Conservation (phyloP, 345 rosid genomes). For the Rhodamnia argentea region DNA sequence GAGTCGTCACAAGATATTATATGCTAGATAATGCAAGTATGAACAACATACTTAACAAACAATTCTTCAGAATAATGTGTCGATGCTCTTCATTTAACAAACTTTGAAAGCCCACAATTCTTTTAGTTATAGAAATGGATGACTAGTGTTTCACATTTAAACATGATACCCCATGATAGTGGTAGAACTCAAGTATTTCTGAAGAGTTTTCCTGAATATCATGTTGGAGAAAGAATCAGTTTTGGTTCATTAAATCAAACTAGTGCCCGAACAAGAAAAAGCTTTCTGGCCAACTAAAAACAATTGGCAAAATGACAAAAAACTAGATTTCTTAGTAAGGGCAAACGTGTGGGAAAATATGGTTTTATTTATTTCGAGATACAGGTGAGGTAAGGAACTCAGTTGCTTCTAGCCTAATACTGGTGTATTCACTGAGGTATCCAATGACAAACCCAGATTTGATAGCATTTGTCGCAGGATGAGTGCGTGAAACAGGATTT, state of each 20-base stretch:
- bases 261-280: not conserved
- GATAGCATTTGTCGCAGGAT: not conserved
- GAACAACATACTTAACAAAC: not conserved
- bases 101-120: not conserved
- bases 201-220: not conserved
- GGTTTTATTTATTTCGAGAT: not conserved
- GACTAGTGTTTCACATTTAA: not conserved
- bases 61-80: not conserved
- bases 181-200: not conserved
- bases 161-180: not conserved
- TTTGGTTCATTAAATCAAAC: not conserved
- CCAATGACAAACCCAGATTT: not conserved
- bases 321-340: not conserved
- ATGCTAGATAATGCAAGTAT: not conserved
- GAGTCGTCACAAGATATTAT: not conserved
- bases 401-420: not conserved
- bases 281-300: not conserved
- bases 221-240: not conserved
- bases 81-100: not conserved
- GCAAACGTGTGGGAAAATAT: not conserved
- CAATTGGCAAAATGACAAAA: not conserved
- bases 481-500: not conserved
- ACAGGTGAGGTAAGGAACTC: not conserved
- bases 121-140: not conserved
- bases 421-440: not conserved